Evolutionary conservation across 805 yeast species (phyloP).

Genomic region (Pichia membranifaciens): DNA sequence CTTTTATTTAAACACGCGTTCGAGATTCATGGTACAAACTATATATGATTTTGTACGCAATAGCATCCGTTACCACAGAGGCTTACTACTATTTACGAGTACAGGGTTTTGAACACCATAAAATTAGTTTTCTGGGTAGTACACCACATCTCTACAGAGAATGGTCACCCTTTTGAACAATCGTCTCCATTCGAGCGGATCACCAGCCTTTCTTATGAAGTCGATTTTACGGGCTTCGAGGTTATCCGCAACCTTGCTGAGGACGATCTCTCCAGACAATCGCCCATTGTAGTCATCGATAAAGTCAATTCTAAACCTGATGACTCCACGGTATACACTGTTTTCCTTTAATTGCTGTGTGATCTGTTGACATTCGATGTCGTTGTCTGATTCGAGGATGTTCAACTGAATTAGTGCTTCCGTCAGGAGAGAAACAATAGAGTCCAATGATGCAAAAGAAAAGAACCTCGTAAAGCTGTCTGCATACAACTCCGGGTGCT

Average conservation of each 20-base stretch:
- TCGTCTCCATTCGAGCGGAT: constrained; percentile 70
- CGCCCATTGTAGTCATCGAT: constrained; percentile 41
- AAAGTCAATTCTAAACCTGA: constrained; percentile 36
- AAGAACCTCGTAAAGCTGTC: constrained; percentile 49
- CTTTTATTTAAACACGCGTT: not conserved
- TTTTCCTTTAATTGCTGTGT: constrained; percentile 24
- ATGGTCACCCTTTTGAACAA: constrained; percentile 53
- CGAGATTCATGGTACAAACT: no score
- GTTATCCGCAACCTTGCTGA: constrained; percentile 35
- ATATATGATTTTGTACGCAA: no score
- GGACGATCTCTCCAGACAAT: constrained; percentile 42
- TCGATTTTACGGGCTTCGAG: constrained; percentile 42
- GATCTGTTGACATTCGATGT: constrained; percentile 18
- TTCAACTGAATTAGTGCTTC: constrained; percentile 41
- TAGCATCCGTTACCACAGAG: no score
- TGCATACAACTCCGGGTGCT: constrained; percentile 29
- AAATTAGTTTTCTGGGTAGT: constrained; percentile 16
- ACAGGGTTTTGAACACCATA: no score
- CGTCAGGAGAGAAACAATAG: constrained; percentile 36
- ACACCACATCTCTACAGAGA: constrained; percentile 53
- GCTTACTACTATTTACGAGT: no score
- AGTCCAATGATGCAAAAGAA: constrained; percentile 38
- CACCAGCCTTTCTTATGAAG: constrained; percentile 53
- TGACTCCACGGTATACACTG: constrained; percentile 26
- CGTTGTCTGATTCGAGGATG: constrained; percentile 23